These are phyloP conservation scores for Sporobolus alterniflorus DNA, from an alignment of 202 grass and related monocot species.

Conservation along the genomic window DNA sequence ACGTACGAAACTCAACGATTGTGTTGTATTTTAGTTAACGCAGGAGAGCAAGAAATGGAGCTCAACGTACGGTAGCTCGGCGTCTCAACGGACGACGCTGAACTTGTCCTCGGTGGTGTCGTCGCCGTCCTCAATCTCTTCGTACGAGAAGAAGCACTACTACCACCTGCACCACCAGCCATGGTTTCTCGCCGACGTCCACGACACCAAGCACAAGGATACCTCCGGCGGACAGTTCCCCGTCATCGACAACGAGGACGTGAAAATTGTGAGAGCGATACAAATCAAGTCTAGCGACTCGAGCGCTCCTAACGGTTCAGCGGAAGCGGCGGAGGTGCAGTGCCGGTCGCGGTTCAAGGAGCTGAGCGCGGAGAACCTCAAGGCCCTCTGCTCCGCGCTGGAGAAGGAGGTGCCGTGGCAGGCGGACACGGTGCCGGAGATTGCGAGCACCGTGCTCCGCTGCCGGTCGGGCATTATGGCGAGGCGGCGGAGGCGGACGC, in stretches of 20 bases:
- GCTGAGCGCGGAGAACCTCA: slow-evolving; percentile 75
- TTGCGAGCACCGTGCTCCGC: slow-evolving; percentile 71
- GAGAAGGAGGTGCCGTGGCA: slow-evolving; percentile 83
- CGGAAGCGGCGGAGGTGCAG: slow-evolving; percentile 56
- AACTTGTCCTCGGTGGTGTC: slow-evolving; percentile 58
- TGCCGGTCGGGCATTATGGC: slow-evolving; percentile 78
- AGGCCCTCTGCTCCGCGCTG: slow-evolving; percentile 61
- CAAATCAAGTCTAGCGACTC: slow-evolving; percentile 35
- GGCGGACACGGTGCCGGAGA: slow-evolving; percentile 58
- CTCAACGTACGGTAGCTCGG: slow-evolving; percentile 25
- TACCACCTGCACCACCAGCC: slow-evolving; percentile 22
- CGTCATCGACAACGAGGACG: neutral
- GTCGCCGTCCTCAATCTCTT: slow-evolving; percentile 65
- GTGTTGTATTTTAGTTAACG: neutral
- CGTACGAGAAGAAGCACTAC: slow-evolving; percentile 38
- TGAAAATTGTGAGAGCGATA: neutral
- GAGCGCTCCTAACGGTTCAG: slow-evolving; percentile 40
- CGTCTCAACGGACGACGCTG: slow-evolving; percentile 47
- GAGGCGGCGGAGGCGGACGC: slow-evolving; percentile 27
- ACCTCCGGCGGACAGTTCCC: neutral
- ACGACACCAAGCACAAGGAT: slow-evolving; percentile 37
- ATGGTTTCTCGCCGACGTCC: slow-evolving; percentile 21
- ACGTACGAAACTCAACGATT: neutral
- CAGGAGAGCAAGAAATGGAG: slow-evolving; percentile 67
- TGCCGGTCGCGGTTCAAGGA: slow-evolving; percentile 75